Percentiles rank a stretch among this genome's conserved stretches.
phyloP scores from a whole-genome alignment of 106 monocot genomes.

The Chionographis japonica region DNA sequence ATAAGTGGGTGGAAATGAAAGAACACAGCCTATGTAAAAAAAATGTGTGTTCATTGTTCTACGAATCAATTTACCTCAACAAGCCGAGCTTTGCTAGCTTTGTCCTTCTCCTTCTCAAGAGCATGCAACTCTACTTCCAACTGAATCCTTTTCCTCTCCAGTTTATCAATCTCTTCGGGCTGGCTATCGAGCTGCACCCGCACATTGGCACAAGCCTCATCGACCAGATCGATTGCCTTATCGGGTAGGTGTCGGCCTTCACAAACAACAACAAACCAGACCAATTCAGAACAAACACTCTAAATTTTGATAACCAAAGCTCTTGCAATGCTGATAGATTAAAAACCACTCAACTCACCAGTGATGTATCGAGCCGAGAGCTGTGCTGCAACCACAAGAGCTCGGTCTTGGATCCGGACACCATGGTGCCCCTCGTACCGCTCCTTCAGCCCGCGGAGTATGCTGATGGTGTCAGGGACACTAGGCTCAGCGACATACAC shows the following conservation, averaged over 20 bases:
- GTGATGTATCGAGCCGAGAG: constrained; percentile 56
- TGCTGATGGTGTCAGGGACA: constrained; percentile 45
- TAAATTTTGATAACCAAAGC: no score
- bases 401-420: constrained; percentile 58
- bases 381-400: constrained; percentile 66
- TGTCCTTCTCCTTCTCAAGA: constrained; percentile 95
- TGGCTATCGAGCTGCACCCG: constrained; percentile 80
- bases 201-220: constrained; percentile 95
- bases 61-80: constrained; percentile 31
- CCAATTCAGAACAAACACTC: no score
- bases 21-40: no score
- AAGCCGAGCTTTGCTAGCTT: constrained; percentile 87
- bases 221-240: constrained; percentile 95
- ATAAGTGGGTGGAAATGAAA: no score
- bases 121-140: constrained; percentile 89
- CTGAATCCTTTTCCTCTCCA: constrained; percentile 79
- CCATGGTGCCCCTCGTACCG: constrained; percentile 68
- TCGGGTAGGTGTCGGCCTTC: constrained; percentile 84
- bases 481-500: constrained; percentile 64
- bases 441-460: constrained; percentile 62
- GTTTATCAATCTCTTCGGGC: constrained; percentile 69
- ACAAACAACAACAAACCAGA: background rate
- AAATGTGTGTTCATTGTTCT: no score
- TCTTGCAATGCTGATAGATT: no score
- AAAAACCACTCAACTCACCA: constrained; percentile 15